Evolutionary conservation across 73 alveolate species (phyloP), one percentile per base, ranked within the genome.

Genomic region (Tetrahymena borealis): DNA sequence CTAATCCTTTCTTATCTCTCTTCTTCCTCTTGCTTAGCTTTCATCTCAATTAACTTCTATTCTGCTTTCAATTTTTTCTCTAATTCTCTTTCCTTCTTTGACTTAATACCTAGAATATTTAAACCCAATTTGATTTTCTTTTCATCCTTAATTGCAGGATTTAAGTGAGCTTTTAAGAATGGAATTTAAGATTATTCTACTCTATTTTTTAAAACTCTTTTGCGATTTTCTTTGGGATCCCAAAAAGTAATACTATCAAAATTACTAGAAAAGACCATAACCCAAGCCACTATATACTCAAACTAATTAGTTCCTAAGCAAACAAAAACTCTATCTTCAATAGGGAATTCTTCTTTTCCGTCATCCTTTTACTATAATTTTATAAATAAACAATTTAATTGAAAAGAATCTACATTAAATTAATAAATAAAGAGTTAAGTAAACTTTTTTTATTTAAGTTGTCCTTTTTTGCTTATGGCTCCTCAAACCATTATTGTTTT

Each of bases 241-340:
- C 93, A 94, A 78, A 94, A 92, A 11, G 96, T 78, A 3, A 94
- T 39, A 32, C 78, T 40, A 13, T 78, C 79, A 40, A 90, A 92
- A 92, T 94, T 93, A 79, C 39, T 92, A 43, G 78, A 38, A 90
- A 38, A 92, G 10, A 91, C 94, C 97, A 94, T 94, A 16, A 94
- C 91, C 97, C 97, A 94, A 9, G 95, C 90, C 39, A 91, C 94
- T 39, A 77, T 38, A 31, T 78, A 39, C 35, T 90, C 42, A 92
- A 92, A 78, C n/a, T 92, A 90, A 35, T 94, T 94, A 7, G 94
- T 94, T 28, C 97, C 97, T 32, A 92, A 91, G 90, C 97, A 94
- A 1, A 94, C 96, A 94, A 94, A 94, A 31, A 94, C 96, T 32
- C 96, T 78, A 92, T 94, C 93, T 32, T 91, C 94, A 78, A 92